Evolutionary conservation across 129 eudicot species (phyloP), one percentile per base, ranked within the genome.

Genomic region (Artemisia argyi): DNA sequence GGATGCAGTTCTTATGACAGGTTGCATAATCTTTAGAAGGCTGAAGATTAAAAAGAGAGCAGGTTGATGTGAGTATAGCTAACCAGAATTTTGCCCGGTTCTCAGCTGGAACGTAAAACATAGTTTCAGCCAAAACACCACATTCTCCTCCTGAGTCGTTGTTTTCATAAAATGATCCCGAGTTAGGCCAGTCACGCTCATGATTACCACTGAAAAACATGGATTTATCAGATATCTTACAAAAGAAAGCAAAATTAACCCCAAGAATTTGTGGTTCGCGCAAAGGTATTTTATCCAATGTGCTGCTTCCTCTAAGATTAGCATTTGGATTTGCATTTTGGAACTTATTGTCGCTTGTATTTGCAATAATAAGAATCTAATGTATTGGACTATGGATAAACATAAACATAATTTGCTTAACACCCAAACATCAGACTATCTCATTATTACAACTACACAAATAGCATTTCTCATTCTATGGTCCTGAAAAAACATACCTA

Each of bases 81-180:
- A 71, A 88, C 97, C 97, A 88, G 73, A 91, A 88, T 61, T 91
- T 91, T 68, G 88, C 97, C 71, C 92, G 75, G 68, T 88, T 91
- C 56, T 82, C 88, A 11, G 92, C 92, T 62, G 96, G 97, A 74
- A 88, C 88, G 55, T 78, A 91, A 78, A 76, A 91, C 97, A 85
- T 85, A 49, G 89, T 88, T 69, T 88, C 82, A 4, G 96, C 97
- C 55, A 76, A 83, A 54, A 91, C 96, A 46, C 92, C 96, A 65
- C 92, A 91, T 82, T 88, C 96, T 11, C 96, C 96, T 32, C 97
- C 97, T 51, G 97, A 88, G 64, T 91, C 97, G 12, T 20, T 72
- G 42, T 15, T 56, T 50, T 68, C 81, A 7, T 91, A 91, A 60
- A 85, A 91, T 50, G 92, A 86, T 47, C 97, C 96, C 0, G 90